phyloP scores from a whole-genome alignment of 768 basidiomycete genomes.

The Mrakia hoshinonis region DNA sequence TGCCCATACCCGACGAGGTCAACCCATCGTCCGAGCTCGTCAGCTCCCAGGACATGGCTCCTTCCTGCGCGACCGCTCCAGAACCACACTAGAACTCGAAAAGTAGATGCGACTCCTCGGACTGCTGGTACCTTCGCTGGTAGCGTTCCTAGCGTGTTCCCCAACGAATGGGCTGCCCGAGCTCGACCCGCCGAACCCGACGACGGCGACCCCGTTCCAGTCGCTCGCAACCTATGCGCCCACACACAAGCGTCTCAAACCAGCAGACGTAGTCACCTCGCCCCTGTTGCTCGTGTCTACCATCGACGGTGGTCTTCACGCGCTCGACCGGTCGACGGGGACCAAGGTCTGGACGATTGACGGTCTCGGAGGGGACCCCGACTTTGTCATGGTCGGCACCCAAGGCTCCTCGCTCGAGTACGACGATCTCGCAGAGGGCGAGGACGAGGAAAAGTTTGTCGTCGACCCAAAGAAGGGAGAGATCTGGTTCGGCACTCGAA shows the following conservation, averaged over 20 bases:
- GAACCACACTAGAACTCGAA: neutral
- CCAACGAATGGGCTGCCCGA: neutral
- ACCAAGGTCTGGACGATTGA: constrained; percentile 78
- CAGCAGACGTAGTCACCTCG: constrained; percentile 4
- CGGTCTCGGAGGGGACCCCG: constrained; percentile 40
- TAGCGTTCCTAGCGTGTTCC: neutral
- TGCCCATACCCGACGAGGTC: too few relatives aligned
- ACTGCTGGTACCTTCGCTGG: neutral
- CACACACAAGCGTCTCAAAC: neutral
- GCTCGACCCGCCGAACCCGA: constrained; percentile 16
- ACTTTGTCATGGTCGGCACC: constrained; percentile 21
- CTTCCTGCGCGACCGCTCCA: neutral
- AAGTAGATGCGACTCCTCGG: neutral
- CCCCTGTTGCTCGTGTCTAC: constrained; percentile 72
- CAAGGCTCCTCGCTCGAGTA: constrained; percentile 29
- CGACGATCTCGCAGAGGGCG: constrained; percentile 45
- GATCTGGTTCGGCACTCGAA: constrained; percentile 8
- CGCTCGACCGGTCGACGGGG: constrained; percentile 77
- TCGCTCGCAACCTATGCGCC: neutral
- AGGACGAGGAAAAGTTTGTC: constrained; percentile 21
- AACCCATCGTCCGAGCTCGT: constrained; percentile 1
- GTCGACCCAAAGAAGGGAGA: constrained; percentile 22
- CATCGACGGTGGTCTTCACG: constrained; percentile 90
- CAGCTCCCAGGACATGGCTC: neutral
- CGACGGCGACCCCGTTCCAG: constrained; percentile 1